Conservation (phyloP, 2,329 filamentous ascomycete species). For the Sporothrix inflata region DNA sequence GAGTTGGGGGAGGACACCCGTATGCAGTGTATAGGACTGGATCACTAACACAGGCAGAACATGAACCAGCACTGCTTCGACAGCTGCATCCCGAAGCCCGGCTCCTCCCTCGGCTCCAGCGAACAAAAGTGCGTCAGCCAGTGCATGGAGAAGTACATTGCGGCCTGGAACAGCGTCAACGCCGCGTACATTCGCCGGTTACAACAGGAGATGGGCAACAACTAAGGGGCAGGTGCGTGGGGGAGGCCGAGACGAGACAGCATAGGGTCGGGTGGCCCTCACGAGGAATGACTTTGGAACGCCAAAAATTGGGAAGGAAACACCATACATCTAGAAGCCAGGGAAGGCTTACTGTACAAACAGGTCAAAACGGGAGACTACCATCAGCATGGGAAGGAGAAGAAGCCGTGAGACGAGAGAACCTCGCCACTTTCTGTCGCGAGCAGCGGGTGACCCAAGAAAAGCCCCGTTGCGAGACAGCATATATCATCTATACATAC, state of each 20-base stretch:
- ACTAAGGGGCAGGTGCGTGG: neutral
- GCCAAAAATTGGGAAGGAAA: neutral
- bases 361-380: neutral
- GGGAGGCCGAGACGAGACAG: neutral
- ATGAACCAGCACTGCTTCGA: constrained; percentile 82
- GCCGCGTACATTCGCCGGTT: constrained; percentile 66
- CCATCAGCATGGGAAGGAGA: neutral
- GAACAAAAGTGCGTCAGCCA: constrained; percentile 72
- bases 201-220: constrained; percentile 58
- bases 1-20: constrained; percentile 36
- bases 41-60: constrained; percentile 56
- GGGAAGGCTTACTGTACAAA: constrained; percentile 12
- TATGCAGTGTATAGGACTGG: too few relatives aligned
- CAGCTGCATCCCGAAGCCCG: constrained; percentile 73
- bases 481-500: neutral
- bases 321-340: neutral
- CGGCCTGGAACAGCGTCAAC: constrained; percentile 76
- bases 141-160: constrained; percentile 87
- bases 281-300: neutral
- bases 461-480: neutral
- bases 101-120: constrained; percentile 64
- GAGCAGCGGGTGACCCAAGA: constrained; percentile 2
- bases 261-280: neutral
- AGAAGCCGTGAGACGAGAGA: neutral
- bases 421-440: constrained; percentile 17